Evolutionary conservation across 176 grass and related monocot species (phyloP).

Genomic region (Eleusine coracana): DNA sequence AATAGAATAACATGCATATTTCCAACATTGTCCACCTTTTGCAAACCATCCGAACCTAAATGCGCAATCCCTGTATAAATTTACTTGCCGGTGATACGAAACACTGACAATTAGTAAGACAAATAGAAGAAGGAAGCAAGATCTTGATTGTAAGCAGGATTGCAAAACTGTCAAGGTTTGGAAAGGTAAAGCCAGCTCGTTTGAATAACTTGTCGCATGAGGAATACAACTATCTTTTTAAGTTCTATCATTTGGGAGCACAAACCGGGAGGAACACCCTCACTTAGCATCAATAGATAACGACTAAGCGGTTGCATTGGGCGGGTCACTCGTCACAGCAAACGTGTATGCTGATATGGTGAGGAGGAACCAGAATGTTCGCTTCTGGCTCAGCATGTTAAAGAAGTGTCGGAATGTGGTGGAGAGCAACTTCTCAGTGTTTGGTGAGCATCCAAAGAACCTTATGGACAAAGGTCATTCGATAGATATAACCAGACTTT

Average conservation of each 20-base stretch:
- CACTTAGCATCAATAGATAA: background rate
- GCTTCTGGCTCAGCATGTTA: background rate
- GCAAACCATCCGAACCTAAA: too few relatives aligned
- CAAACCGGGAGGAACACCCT: conserved; percentile 26
- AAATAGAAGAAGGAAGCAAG: background rate
- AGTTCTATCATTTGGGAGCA: conserved; percentile 39
- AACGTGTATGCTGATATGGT: conserved; percentile 10
- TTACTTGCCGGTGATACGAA: too few relatives aligned
- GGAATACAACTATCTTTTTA: conserved; percentile 45
- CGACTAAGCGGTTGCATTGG: background rate
- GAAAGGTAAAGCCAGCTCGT: background rate
- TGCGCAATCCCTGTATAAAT: too few relatives aligned
- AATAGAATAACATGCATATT: too few relatives aligned
- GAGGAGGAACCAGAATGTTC: conserved; percentile 26
- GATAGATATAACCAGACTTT: conserved; percentile 9
- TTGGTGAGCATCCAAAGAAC: conserved; percentile 31
- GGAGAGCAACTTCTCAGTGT: background rate
- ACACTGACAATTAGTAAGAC: background rate
- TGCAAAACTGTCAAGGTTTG: background rate
- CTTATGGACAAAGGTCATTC: conserved; percentile 7
- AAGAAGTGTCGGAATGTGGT: conserved; percentile 4
- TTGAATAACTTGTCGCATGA: background rate
- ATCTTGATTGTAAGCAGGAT: background rate
- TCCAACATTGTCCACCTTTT: too few relatives aligned
- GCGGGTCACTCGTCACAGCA: conserved; percentile 22